These are phyloP conservation scores for Nigrospora osmanthi DNA, from an alignment of 2,329 filamentous ascomycete species.

Conservation along the genomic window DNA sequence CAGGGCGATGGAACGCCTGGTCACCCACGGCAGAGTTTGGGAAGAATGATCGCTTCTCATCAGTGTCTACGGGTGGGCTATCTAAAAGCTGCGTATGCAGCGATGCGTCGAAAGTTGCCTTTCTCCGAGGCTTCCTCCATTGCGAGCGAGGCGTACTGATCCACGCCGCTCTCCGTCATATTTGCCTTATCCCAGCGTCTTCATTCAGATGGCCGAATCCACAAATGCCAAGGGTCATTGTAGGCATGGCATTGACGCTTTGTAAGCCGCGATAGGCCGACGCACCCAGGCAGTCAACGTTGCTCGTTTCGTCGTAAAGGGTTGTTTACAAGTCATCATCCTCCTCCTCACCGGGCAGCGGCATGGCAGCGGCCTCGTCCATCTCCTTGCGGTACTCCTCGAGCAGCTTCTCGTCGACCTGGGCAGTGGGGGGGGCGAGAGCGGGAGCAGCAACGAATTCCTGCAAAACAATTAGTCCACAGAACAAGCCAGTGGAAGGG, in stretches of 20 bases:
- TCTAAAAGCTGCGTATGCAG: conserved; percentile 23
- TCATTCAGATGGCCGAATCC: conserved; percentile 13
- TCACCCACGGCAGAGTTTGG: background rate
- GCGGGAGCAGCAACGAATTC: conserved; percentile 96
- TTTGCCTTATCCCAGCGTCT: conserved; percentile 15
- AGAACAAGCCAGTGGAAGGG: too few relatives aligned
- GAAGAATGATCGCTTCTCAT: conserved; percentile 9
- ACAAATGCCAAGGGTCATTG: conserved; percentile 8
- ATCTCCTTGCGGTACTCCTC: conserved; percentile 84
- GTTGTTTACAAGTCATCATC: conserved; percentile 53
- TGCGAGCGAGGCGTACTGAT: conserved; percentile 13
- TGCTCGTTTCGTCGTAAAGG: conserved; percentile 8
- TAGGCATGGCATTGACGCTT: conserved; percentile 4
- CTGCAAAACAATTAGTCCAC: conserved; percentile 36
- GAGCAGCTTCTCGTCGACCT: conserved; percentile 78
- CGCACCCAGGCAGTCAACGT: conserved; percentile 6
- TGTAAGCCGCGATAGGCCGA: conserved; percentile 1
- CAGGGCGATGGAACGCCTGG: too few relatives aligned
- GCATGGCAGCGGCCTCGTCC: conserved; percentile 68
- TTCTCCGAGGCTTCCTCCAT: conserved; percentile 13
- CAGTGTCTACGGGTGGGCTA: conserved; percentile 24
- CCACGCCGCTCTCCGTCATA: conserved; percentile 14
- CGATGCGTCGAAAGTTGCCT: conserved; percentile 19
- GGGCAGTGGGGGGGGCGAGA: conserved; percentile 85
- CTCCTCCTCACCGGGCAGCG: conserved; percentile 92